Percentiles rank a stretch among this genome's conserved stretches.
Conservation (phyloP, 331 rosid species). For the Malus hybrid region DNA sequence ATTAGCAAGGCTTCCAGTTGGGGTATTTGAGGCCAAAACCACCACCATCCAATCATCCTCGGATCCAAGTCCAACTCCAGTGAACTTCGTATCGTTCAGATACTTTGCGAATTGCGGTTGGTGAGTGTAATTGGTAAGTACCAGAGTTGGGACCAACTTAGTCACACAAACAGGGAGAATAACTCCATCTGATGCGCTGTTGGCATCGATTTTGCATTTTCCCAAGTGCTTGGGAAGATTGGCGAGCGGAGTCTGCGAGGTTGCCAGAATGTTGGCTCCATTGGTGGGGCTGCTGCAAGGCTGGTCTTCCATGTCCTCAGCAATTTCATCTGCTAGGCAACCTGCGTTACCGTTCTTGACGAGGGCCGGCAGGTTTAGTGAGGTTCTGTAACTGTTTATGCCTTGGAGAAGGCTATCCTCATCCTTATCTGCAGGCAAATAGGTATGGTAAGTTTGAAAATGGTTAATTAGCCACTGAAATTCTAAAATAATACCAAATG, state of each 20-base stretch:
- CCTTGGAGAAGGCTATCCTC: constrained; percentile 67
- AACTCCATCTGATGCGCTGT: constrained; percentile 39
- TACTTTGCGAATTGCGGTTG: constrained; percentile 21
- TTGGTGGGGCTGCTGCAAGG: constrained; percentile 38
- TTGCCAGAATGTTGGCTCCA: constrained; percentile 15
- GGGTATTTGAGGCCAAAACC: constrained; percentile 27
- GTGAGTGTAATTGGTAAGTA: constrained; percentile 39
- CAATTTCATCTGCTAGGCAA: constrained; percentile 65
- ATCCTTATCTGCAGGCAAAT: constrained; percentile 28
- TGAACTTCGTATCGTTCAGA: constrained; percentile 39
- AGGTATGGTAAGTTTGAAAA: background rate
- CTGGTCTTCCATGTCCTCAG: constrained; percentile 45
- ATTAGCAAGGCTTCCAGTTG: constrained; percentile 37
- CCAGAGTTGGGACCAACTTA: constrained; percentile 16
- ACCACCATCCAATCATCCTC: constrained; percentile 56
- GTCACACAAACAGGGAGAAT: constrained; percentile 49
- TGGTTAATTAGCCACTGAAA: background rate
- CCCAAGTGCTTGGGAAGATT: constrained; percentile 19
- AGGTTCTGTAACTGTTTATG: constrained; percentile 54
- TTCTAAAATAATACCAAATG: background rate
- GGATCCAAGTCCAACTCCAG: constrained; percentile 39
- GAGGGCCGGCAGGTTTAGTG: constrained; percentile 29
- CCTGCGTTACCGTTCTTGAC: constrained; percentile 40
- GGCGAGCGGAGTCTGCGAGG: constrained; percentile 19
- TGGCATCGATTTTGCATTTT: constrained; percentile 35